Conservation (phyloP, 768 basidiomycete genomes). For the Suillus ampliporus region DNA sequence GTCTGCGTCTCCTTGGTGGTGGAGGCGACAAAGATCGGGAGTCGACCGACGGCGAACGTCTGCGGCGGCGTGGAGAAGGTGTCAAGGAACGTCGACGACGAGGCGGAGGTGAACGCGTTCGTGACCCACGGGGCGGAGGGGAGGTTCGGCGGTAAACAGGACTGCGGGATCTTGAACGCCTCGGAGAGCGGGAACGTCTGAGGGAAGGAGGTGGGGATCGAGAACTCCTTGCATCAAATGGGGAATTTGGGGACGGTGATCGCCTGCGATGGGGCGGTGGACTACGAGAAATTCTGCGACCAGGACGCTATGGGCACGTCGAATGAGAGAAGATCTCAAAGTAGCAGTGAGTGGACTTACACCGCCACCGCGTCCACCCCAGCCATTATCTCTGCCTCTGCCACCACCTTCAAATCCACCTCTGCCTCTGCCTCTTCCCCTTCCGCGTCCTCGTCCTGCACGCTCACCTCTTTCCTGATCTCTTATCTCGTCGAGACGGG, state of each 20-base stretch:
- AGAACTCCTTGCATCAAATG: conserved; percentile 22
- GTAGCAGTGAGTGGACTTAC: conserved; percentile 20
- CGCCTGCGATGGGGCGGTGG: conserved; percentile 28
- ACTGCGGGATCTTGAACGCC: conserved; percentile 27
- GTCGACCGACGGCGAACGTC: conserved; percentile 34
- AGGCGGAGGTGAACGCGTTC: conserved; percentile 47
- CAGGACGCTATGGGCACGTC: conserved; percentile 41
- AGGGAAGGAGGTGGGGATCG: conserved; percentile 32
- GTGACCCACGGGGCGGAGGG: conserved; percentile 46
- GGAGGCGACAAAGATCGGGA: conserved; percentile 35
- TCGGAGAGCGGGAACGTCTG: conserved; percentile 30
- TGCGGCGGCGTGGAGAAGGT: conserved; percentile 46
- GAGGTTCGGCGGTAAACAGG: conserved; percentile 36
- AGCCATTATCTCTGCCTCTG: conserved; percentile 61
- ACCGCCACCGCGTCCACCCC: conserved; percentile 71
- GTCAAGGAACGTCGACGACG: conserved; percentile 44
- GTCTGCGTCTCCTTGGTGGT: conserved; percentile 45
- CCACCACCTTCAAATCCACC: conserved; percentile 56
- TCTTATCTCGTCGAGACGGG: conserved; percentile 70
- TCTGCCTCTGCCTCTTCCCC: conserved; percentile 61
- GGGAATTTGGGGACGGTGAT: conserved; percentile 14
- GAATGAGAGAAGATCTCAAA: conserved; percentile 16
- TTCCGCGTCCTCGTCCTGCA: conserved; percentile 56
- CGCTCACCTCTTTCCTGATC: conserved; percentile 59
- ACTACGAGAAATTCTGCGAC: conserved; percentile 47